phyloP scores from a whole-genome alignment of 306 rosid genomes.

The Cicer pinnatifidum region DNA sequence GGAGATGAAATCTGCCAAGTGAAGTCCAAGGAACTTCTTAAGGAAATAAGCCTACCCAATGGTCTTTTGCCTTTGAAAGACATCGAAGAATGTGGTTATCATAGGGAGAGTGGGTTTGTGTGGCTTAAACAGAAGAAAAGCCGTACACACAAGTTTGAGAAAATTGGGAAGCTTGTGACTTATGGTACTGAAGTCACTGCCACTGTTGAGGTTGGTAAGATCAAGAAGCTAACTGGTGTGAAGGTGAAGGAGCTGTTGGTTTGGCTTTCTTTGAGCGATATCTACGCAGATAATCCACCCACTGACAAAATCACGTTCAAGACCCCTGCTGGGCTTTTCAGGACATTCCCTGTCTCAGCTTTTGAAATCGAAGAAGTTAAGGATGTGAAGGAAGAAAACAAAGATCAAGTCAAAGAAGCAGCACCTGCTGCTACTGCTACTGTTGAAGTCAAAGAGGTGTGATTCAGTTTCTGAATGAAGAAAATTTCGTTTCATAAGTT shows the following conservation, averaged over 20 bases:
- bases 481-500: neutral
- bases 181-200: conserved; percentile 86
- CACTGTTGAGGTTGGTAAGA: conserved; percentile 64
- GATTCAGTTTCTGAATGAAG: conserved; percentile 28
- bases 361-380: conserved; percentile 60
- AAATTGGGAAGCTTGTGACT: conserved; percentile 67
- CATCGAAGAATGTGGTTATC: conserved; percentile 79
- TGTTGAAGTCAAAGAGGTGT: conserved; percentile 57
- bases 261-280: conserved; percentile 74
- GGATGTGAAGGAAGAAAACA: conserved; percentile 45
- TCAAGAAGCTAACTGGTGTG: conserved; percentile 94
- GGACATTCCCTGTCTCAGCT: conserved; percentile 69
- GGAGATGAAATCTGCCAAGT: conserved; percentile 76
- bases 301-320: conserved; percentile 72
- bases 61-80: conserved; percentile 83
- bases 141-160: conserved; percentile 75
- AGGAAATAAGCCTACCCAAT: conserved; percentile 70
- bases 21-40: conserved; percentile 61
- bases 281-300: conserved; percentile 72
- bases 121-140: conserved; percentile 86
- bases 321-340: conserved; percentile 62
- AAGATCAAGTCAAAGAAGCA: conserved; percentile 41
- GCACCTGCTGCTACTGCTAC: conserved; percentile 30
- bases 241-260: conserved; percentile 81
- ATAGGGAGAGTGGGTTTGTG: conserved; percentile 83